Percentiles rank a stretch among this genome's conserved stretches.
phyloP scores from a whole-genome alignment of 495 filamentous ascomycete species.

The Tuber indicum region DNA sequence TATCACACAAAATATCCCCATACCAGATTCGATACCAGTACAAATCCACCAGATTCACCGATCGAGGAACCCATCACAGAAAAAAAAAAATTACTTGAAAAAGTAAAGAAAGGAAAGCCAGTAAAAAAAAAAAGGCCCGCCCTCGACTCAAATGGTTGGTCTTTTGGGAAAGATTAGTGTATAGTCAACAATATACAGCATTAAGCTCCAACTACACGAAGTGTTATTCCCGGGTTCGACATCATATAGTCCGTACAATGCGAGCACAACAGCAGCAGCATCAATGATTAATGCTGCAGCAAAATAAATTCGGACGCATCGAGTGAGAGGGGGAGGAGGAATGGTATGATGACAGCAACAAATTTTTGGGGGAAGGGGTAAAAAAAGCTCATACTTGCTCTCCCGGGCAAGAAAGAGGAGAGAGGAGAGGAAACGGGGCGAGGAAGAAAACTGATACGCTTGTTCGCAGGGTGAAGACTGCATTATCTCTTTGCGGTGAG shows the following conservation, averaged over 20 bases:
- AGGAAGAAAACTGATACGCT: neutral
- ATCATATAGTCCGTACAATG: neutral
- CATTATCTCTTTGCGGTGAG: neutral
- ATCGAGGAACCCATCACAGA: neutral
- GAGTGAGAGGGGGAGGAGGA: neutral
- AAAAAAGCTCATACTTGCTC: neutral
- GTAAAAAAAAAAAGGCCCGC: neutral
- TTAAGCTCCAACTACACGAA: neutral
- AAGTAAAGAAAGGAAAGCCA: neutral
- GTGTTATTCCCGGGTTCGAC: neutral
- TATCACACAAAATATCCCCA: neutral
- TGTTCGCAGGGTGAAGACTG: neutral
- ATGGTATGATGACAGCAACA: neutral
- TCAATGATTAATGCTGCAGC: neutral
- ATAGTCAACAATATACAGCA: neutral
- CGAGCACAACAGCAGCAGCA: neutral
- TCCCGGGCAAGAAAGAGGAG: neutral
- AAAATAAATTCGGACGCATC: neutral
- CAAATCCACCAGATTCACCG: neutral
- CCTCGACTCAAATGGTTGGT: neutral
- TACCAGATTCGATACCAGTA: neutral
- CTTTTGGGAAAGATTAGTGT: neutral
- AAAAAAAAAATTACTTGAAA: neutral
- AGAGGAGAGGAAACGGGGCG: neutral
- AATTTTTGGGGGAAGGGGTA: neutral